Evolutionary conservation across 345 rosid genomes (phyloP).

Genomic region (Psidium friedrichsthalianum): DNA sequence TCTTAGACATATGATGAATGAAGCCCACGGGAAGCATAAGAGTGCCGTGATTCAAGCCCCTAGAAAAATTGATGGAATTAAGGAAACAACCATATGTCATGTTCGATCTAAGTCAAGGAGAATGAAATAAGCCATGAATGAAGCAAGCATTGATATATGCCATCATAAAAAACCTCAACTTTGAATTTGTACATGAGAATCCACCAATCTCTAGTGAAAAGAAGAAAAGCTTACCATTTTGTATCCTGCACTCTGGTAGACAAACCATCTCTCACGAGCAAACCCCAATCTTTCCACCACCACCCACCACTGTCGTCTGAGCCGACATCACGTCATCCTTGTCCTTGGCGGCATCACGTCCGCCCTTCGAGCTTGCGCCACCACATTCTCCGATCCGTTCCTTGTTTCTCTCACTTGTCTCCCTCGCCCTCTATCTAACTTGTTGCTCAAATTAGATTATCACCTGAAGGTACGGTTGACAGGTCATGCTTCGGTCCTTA

Average conservation of each 20-base stretch:
- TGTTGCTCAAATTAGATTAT: too few species aligned
- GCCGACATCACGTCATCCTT: not conserved
- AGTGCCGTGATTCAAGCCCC: not conserved
- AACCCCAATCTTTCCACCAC: not conserved
- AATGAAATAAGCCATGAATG: not conserved
- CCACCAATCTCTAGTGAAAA: not conserved
- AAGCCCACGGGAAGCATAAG: not conserved
- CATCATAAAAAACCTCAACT: not conserved
- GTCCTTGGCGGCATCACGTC: accelerated
- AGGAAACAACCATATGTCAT: not conserved
- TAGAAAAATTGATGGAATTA: not conserved
- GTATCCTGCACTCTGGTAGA: not conserved
- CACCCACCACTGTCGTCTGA: not conserved
- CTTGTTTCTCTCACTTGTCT: not conserved
- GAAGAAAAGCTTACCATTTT: not conserved
- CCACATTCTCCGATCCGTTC: not conserved
- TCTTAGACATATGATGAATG: not conserved
- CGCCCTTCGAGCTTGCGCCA: accelerated
- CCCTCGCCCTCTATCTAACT: not conserved
- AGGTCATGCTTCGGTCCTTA: too few species aligned
- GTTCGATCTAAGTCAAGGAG: not conserved
- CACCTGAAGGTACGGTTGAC: too few species aligned
- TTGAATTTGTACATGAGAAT: not conserved
- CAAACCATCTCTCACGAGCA: not conserved
- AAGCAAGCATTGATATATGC: accelerated